Evolutionary conservation across 129 eudicot species (phyloP), one percentile per base, ranked within the genome.

Genomic region (Sambucus nigra): DNA sequence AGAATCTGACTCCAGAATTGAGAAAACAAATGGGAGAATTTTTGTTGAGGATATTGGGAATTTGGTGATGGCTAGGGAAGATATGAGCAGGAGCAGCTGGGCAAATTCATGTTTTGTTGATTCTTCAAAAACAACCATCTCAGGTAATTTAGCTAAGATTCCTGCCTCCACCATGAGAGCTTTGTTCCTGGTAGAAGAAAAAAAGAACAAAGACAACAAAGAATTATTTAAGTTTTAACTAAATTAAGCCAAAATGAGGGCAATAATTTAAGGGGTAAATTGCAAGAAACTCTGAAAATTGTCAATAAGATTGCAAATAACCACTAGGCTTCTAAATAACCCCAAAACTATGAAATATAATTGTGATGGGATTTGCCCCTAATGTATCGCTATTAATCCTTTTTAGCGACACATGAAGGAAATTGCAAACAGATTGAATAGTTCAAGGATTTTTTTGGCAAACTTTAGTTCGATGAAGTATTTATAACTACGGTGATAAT

Each of bases 121-220:
- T 61, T 74, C 89, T 25, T 79, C 84, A 0, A 60, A 33, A 14
- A 52, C 73, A 0, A 52, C 41, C 29, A 67, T 65, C 7, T 58
- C 42, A 7, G 86, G 86, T 54, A 91, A 24, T 61, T 76, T 74
- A 40, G 83, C 40, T 46, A 91, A 67, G 59, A 91, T 74, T 79
- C 98, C 98, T 64, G 98, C 94, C 61, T 82, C 87, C 56, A 86
- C 73, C 59, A 82, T 79, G n/a, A 82, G 65, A 61, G 93, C 94
- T 60, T 91, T 91, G 82, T 91, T 91, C 84, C 98, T 91, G 73
- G 25, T 44, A 66, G 51, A 45, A 38, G 21, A 69, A 55, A 25
- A 60, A 31, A 39, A 68, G 35, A 55, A 9, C 18, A 61, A 38
- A 49, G 22, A 12, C 42, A 63, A 35, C 6, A 25, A 44, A 64